Base-by-base conservation (phyloP, 1,284 basidiomycete species). In the Fomitiporia mediterranea region DNA sequence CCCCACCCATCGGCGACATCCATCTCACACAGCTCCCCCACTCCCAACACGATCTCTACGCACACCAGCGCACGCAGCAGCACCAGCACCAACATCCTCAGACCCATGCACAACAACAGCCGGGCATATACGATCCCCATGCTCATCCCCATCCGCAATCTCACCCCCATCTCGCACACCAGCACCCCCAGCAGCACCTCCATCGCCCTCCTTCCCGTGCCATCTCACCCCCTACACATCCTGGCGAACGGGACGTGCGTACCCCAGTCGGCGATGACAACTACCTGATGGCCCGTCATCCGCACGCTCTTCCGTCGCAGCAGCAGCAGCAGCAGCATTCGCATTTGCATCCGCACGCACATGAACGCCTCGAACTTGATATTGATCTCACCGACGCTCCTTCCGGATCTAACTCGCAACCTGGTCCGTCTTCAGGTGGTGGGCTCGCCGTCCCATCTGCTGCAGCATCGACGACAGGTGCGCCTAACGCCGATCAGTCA, bases 111-210 rank as follows among this genome's bases (percentile, higher is more conserved):
- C 44, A 46, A 15, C 44, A 46, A 17, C 6, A 56, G 7, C 68
- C 53, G 25, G 51, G 35, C 19, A 42, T 43, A 27, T 4, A 32
- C 13, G 40, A 46, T 25, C 28, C 21, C n/a, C 48, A 52, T 17
- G 56, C 65, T 61, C 62, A 66, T 58, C 64, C 65, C 39, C 62
- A 60, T 39, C 53, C 40, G 67, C 62, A 64, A 51, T 70, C 62
- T 57, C 54, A 66, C 53, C 38, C 51, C 49, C 46, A 43, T 27
- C 51, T 35, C n/a, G 38, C 38, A n/a, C 58, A 61, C 43, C 52
- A 52, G 15, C 50, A 53, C 51, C 34, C 70, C 4, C 9, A 60
- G 49, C 27, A 69, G 61, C 1, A 68, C 60, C 21, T 67, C 65
- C 34, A 49, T 28, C 42, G 47, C 7, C 57, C 57, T 0, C 53